Evolutionary conservation across 352 stramenopile species (phyloP).

Genomic region (Salisapilia sapeloensis): DNA sequence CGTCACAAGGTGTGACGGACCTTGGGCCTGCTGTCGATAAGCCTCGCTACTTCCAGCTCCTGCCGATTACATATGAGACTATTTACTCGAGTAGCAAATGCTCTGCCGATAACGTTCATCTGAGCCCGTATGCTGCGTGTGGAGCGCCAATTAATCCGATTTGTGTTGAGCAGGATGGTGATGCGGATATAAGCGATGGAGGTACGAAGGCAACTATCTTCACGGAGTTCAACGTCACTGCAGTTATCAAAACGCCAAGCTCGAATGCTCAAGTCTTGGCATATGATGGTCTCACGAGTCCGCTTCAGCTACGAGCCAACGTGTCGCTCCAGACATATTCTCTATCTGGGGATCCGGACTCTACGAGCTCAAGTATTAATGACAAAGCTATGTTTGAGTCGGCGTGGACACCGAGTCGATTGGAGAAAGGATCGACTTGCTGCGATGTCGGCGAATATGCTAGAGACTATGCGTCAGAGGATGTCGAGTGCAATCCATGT

Average conservation of each 20-base stretch:
- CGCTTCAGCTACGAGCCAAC: background rate
- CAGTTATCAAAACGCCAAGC: no score
- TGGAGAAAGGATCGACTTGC: no score
- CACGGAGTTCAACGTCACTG: background rate
- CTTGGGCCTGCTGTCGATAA: background rate
- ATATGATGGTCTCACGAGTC: background rate
- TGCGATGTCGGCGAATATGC: background rate
- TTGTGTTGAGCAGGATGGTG: slow-evolving; percentile 1
- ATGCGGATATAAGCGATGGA: background rate
- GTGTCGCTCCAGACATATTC: background rate
- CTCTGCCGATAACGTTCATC: background rate
- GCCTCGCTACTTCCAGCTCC: background rate
- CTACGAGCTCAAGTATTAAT: no score
- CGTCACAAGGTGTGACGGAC: background rate
- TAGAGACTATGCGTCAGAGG: background rate
- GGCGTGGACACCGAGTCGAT: no score
- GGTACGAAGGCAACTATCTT: background rate
- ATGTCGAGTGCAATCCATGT: background rate
- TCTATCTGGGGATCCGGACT: no score
- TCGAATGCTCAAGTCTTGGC: background rate
- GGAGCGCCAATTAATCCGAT: slow-evolving; percentile 1
- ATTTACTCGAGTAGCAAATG: no score
- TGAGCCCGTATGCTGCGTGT: slow-evolving; percentile 2
- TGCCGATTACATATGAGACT: no score
- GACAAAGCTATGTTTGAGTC: no score